phyloP scores from a whole-genome alignment of 371 early-diverging fungal genomes.

The Choanephora cucurbitarum region DNA sequence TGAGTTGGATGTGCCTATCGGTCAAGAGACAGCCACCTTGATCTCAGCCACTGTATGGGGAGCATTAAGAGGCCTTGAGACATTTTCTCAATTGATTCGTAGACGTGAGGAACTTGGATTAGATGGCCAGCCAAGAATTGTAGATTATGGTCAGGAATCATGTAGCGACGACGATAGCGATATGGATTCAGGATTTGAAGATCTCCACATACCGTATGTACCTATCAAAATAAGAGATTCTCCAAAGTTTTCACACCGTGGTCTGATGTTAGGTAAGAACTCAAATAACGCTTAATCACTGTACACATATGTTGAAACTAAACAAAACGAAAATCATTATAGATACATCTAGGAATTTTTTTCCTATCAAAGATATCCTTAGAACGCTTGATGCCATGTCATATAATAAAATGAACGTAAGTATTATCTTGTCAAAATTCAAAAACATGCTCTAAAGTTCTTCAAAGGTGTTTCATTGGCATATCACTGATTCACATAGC shows the following conservation, averaged over 20 bases:
- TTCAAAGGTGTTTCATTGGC: conserved; percentile 74
- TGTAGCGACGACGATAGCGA: conserved; percentile 16
- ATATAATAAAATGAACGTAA: conserved; percentile 60
- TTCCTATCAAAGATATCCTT: conserved; percentile 60
- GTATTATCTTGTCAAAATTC: neutral
- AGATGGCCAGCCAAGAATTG: neutral
- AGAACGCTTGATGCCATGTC: conserved; percentile 59
- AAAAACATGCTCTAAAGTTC: neutral
- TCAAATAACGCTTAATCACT: neutral
- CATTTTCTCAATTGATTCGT: conserved; percentile 72
- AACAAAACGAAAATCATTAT: neutral
- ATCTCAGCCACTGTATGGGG: conserved; percentile 73
- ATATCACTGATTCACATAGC: conserved; percentile 72
- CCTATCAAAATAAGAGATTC: conserved; percentile 70
- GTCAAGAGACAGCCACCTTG: conserved; percentile 45
- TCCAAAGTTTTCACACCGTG: conserved; percentile 75
- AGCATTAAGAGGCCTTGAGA: conserved; percentile 75
- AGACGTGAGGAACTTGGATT: conserved; percentile 19
- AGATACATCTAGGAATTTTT: conserved; percentile 82
- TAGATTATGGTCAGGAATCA: conserved; percentile 12
- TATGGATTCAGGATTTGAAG: conserved; percentile 24
- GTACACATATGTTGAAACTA: neutral
- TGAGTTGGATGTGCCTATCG: conserved; percentile 52
- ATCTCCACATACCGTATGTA: conserved; percentile 46
- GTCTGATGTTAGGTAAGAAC: conserved; percentile 57